Base-by-base conservation (phyloP, 2,329 filamentous ascomycete species). In the Trichoderma sp. region DNA sequence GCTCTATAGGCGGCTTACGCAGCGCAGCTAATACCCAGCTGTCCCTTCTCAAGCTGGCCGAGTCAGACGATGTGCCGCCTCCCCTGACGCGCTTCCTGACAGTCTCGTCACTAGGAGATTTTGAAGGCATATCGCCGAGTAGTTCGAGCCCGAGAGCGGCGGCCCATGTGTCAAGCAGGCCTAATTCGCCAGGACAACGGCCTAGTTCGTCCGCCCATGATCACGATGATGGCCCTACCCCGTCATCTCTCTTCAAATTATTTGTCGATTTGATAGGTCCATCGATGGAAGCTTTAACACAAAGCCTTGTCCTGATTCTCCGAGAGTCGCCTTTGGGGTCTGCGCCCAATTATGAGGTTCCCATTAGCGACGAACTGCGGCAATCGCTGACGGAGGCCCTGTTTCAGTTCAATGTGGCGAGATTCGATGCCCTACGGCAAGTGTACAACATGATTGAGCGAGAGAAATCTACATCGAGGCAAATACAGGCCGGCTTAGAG, bases 21-120 rank as follows among this genome's bases (percentile, higher is more conserved):
- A 97, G 93, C 83, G 94, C 95, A 51, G 93, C 94, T 34, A 89
- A 91, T 71, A 94, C 94, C 32, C 94, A 97, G 78, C 96, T 97
- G 78, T 88, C 91, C 21, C 86, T 97, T 51, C 85, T 97, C 36
- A 89, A 90, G 71, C 91, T 94, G 78, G 84, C 82, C 26, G 62
- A 71, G 26, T 36, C 69, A 1, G 68, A 57, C 9, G 56, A 30
- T 14, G 34, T 18, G 21, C 68, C 28, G 24, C 47, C 61, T 12
- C 39, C 66, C 4, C 30, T 66, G 51, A 70, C 51, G 14, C 71
- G 66, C 28, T 72, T 62, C 18, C 24, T 63, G 0, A 70, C 65
- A 32, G 66, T 26, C 15, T 70, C 71, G 6, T 72, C 71, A 3
- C 36, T 72, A 26, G 71, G 57, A 11, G 71, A 72, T 2, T 53